These are phyloP conservation scores for Boeremia lycopersici DNA, from an alignment of 2,329 filamentous ascomycete genomes.

Conservation along the genomic window DNA sequence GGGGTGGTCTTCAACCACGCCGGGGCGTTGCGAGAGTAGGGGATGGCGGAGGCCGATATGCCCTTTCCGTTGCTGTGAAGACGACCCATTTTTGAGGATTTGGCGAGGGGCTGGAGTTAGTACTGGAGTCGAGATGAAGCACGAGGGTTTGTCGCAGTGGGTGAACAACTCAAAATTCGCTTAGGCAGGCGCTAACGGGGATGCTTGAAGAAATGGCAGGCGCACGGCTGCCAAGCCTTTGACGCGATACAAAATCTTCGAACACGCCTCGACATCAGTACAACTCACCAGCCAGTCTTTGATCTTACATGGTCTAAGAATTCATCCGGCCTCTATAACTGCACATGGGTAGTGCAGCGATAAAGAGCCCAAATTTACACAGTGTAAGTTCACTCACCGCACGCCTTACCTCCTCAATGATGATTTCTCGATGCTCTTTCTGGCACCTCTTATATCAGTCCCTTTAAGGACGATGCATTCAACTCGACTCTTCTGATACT, in stretches of 20 bases:
- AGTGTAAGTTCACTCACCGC: neutral
- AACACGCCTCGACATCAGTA: constrained; percentile 2
- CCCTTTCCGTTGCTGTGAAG: constrained; percentile 99
- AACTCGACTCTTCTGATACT: constrained; percentile 45
- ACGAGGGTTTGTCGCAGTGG: constrained; percentile 9
- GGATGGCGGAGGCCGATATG: constrained; percentile 93
- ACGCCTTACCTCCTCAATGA: constrained; percentile 19
- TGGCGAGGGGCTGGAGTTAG: constrained; percentile 30
- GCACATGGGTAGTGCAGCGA: neutral
- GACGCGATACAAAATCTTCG: constrained; percentile 13
- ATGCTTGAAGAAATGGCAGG: constrained; percentile 4
- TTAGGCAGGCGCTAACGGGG: constrained; percentile 14
- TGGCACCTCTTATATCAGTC: constrained; percentile 86
- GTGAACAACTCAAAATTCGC: constrained; percentile 11
- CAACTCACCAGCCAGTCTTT: neutral
- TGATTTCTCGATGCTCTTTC: constrained; percentile 47
- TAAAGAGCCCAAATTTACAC: neutral
- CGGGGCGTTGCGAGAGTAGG: constrained; percentile 92
- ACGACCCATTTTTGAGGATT: constrained; percentile 78
- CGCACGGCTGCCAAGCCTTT: constrained; percentile 10
- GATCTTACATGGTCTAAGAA: too few relatives aligned
- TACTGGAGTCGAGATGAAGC: constrained; percentile 15
- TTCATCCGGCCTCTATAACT: neutral
- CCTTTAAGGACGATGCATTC: constrained; percentile 43
- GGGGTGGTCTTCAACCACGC: constrained; percentile 99